These are phyloP conservation scores for Diaporthe citriasiana DNA, from an alignment of 2,329 filamentous ascomycete species.

Conservation along the genomic window DNA sequence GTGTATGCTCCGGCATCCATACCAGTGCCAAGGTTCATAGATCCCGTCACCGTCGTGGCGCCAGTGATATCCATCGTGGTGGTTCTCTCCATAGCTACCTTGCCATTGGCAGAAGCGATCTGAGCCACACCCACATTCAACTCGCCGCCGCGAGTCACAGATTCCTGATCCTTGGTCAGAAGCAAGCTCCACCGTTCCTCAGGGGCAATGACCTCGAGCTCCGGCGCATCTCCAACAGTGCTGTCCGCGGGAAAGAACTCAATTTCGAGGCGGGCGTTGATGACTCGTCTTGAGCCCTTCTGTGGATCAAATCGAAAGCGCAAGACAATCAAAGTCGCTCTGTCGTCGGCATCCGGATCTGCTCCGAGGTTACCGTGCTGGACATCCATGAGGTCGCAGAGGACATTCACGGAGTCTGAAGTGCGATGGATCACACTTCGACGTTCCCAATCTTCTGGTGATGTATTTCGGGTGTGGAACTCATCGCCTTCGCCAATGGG, in stretches of 20 bases:
- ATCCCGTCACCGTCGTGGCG: not conserved
- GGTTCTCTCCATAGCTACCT: not conserved
- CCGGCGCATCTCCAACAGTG: not conserved
- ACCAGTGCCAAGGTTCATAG: not conserved
- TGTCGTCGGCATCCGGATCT: not conserved
- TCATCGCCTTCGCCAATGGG: not conserved
- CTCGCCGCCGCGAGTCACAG: not conserved
- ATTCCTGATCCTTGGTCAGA: not conserved
- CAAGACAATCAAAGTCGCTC: slow-evolving; percentile 13
- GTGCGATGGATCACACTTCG: slow-evolving; percentile 6
- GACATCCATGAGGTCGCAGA: slow-evolving; percentile 17
- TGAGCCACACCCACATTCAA: not conserved
- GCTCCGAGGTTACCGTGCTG: slow-evolving; percentile 12
- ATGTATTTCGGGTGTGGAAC: slow-evolving; percentile 1
- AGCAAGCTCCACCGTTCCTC: not conserved
- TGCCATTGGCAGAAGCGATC: not conserved
- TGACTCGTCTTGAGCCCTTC: not conserved
- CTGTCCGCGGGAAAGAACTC: not conserved
- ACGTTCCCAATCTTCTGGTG: not conserved
- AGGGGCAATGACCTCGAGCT: not conserved
- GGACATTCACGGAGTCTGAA: not conserved
- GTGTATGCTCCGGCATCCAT: not conserved
- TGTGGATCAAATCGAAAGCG: slow-evolving; percentile 16
- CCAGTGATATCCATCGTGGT: not conserved
- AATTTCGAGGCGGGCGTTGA: not conserved